These are phyloP conservation scores for Sphaerostilbella broomeana DNA, from an alignment of 2,329 filamentous ascomycete genomes.

Conservation along the genomic window DNA sequence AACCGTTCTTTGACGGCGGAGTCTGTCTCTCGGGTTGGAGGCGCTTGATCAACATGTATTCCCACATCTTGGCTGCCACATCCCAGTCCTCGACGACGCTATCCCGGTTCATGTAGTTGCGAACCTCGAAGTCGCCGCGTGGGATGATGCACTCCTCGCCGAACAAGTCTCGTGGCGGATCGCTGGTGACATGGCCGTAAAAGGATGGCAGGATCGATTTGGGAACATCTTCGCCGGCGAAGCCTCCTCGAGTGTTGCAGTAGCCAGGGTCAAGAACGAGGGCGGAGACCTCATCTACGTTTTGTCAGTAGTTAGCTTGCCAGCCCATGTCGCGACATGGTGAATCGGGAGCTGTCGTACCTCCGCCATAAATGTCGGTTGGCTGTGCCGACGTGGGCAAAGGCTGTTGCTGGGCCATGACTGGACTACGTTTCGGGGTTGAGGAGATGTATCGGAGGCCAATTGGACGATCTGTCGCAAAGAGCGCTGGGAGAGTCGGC, in stretches of 20 bases:
- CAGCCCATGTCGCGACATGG: conserved; percentile 14
- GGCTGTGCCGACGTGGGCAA: conserved; percentile 50
- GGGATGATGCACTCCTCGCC: conserved; percentile 88
- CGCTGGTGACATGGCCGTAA: conserved; percentile 59
- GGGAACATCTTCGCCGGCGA: conserved; percentile 94
- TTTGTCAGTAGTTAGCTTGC: conserved; percentile 16
- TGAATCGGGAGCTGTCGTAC: conserved; percentile 30
- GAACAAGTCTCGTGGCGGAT: conserved; percentile 56
- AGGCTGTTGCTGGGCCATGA: conserved; percentile 51
- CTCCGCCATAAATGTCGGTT: conserved; percentile 58
- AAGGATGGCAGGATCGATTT: conserved; percentile 88
- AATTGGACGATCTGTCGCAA: conserved; percentile 23
- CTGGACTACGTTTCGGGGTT: conserved; percentile 14
- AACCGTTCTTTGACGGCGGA: conserved; percentile 66
- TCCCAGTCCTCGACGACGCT: conserved; percentile 97
- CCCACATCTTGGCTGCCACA: conserved; percentile 80
- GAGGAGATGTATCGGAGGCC: conserved; percentile 13
- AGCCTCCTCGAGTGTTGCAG: conserved; percentile 84
- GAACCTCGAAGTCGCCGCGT: conserved; percentile 68
- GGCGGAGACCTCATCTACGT: conserved; percentile 87
- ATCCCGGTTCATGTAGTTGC: conserved; percentile 86
- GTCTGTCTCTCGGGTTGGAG: conserved; percentile 71
- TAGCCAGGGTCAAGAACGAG: conserved; percentile 95
- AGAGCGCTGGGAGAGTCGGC: conserved; percentile 20
- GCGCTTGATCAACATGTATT: conserved; percentile 82